Evolutionary conservation across 257 asterid species (phyloP).

Genomic region (Petunia secreta): DNA sequence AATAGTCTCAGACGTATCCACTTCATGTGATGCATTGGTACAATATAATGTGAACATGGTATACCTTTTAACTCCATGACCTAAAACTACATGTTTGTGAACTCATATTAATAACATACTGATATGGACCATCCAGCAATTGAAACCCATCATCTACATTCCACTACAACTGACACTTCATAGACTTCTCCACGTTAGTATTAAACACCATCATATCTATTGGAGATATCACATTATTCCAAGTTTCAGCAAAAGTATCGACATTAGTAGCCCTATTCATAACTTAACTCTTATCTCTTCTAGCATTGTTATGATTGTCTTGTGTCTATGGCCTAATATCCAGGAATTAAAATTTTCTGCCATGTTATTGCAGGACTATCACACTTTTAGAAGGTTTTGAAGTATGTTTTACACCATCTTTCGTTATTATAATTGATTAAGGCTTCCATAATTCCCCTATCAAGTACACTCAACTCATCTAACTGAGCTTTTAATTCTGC

Average conservation of each 20-base stretch:
- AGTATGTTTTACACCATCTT: not conserved
- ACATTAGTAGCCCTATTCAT: no score
- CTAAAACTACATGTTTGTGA: not conserved
- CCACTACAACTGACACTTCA: not conserved
- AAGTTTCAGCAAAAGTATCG: not conserved
- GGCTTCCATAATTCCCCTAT: not conserved
- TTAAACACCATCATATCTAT: not conserved
- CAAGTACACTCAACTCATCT: no score
- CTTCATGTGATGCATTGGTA: not conserved
- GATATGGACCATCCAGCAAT: no score
- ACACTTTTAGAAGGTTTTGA: not conserved
- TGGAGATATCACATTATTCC: not conserved
- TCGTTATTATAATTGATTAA: not conserved
- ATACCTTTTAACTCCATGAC: not conserved
- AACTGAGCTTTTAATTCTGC: not conserved
- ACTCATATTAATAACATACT: no score
- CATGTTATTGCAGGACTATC: no score
- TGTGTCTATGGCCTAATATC: no score
- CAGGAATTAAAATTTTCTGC: no score
- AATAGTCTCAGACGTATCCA: not conserved
- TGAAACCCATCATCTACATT: no score
- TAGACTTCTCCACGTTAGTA: not conserved
- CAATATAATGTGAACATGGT: not conserved
- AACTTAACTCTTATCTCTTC: no score
- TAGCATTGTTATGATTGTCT: no score